These are phyloP conservation scores for Tritrichomonas foetus DNA, from an alignment of 208 protist genomes.

Conservation along the genomic window DNA sequence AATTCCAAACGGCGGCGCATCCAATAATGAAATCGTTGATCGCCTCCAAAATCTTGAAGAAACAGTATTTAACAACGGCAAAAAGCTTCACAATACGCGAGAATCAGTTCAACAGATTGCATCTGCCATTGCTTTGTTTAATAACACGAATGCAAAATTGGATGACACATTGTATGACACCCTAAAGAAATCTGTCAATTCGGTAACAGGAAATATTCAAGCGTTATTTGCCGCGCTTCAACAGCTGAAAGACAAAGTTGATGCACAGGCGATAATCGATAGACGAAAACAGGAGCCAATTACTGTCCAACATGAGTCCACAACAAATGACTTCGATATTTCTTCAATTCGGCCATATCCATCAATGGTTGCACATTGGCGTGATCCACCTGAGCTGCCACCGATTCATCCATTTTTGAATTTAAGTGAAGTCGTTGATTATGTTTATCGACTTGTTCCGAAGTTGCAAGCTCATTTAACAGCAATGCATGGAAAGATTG, in stretches of 20 bases:
- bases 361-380: neutral
- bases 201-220: neutral
- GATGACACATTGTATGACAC: neutral
- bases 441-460: neutral
- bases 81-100: neutral
- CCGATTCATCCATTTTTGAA: neutral
- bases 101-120: neutral
- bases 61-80: conserved; percentile 23
- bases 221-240: neutral
- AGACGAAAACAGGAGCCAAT: neutral
- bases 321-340: neutral
- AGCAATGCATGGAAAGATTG: conserved; percentile 23
- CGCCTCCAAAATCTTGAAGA: neutral
- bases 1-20: neutral
- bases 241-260: neutral
- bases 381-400: neutral
- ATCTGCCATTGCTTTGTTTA: neutral
- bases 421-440: neutral
- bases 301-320: neutral
- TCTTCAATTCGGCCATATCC: neutral
- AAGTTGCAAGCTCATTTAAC: conserved; percentile 14
- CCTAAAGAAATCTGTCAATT: neutral
- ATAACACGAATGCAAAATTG: neutral
- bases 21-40: neutral
- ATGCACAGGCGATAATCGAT: neutral